phyloP scores from a whole-genome alignment of 1,139 yeast genomes.

The Yamadazyma friedrichii region DNA sequence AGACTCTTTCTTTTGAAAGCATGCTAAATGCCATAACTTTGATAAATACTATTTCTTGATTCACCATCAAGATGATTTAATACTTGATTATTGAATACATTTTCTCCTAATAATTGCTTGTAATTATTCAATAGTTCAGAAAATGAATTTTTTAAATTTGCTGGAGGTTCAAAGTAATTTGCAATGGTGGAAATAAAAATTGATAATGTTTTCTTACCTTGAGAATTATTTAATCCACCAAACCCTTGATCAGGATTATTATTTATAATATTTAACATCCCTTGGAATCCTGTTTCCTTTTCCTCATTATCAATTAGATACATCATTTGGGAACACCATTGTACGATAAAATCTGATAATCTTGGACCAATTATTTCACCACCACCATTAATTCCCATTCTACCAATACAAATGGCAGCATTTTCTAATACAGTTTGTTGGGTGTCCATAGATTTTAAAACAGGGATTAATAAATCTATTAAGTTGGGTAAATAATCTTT shows the following conservation, averaged over 20 bases:
- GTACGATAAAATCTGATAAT: slow-evolving; percentile 52
- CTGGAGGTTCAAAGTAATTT: slow-evolving; percentile 53
- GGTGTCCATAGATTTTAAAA: slow-evolving; percentile 57
- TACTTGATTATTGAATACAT: slow-evolving; percentile 31
- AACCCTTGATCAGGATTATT: slow-evolving; percentile 65
- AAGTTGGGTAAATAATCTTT: slow-evolving; percentile 60
- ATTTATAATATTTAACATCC: slow-evolving; percentile 67
- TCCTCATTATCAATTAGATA: slow-evolving; percentile 73
- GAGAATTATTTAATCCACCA: slow-evolving; percentile 45
- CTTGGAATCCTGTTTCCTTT: slow-evolving; percentile 75
- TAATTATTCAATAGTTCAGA: slow-evolving; percentile 46
- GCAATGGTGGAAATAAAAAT: slow-evolving; percentile 66
- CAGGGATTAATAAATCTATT: slow-evolving; percentile 61
- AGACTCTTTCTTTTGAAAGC: not conserved
- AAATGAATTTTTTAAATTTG: slow-evolving; percentile 43
- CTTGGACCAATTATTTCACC: slow-evolving; percentile 55
- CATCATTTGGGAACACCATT: slow-evolving; percentile 69
- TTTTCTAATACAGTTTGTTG: slow-evolving; percentile 75
- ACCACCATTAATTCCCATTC: slow-evolving; percentile 71
- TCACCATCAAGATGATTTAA: slow-evolving; percentile 33
- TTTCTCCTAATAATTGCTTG: slow-evolving; percentile 48
- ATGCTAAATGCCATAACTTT: slow-evolving; percentile 20
- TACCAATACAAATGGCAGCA: slow-evolving; percentile 90
- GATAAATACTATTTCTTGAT: slow-evolving; percentile 19
- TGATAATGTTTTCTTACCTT: slow-evolving; percentile 49